These are phyloP conservation scores for Musa beccarii DNA, from an alignment of 176 grass and related monocot genomes.

Conservation along the genomic window DNA sequence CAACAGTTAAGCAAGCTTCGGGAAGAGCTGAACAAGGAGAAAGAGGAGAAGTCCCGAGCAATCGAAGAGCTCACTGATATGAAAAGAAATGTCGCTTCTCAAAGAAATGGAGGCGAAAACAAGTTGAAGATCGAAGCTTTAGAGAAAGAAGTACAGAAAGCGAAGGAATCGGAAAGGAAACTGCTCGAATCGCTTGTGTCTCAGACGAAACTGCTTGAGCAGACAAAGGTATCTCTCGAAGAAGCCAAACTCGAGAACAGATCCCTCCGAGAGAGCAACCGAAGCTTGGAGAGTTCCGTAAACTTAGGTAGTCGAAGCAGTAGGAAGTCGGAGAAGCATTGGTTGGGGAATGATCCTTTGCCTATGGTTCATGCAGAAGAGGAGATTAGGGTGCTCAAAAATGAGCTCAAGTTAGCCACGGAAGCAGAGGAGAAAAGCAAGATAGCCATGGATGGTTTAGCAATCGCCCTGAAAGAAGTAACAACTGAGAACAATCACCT, in stretches of 20 bases:
- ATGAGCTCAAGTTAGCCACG: constrained; percentile 29
- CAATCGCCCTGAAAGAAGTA: constrained; percentile 66
- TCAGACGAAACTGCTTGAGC: constrained; percentile 82
- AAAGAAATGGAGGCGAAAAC: background rate
- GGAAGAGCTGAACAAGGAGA: constrained; percentile 58
- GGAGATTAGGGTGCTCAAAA: constrained; percentile 40
- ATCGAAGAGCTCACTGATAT: constrained; percentile 37
- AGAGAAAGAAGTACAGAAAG: constrained; percentile 50
- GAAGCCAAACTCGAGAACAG: constrained; percentile 82
- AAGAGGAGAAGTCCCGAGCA: constrained; percentile 41
- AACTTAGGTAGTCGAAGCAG: background rate
- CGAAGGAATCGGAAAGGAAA: constrained; percentile 86
- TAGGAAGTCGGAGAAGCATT: constrained; percentile 27
- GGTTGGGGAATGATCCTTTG: constrained; percentile 4
- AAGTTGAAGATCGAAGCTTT: constrained; percentile 26
- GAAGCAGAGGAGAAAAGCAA: constrained; percentile 70
- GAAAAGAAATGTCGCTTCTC: constrained; percentile 8
- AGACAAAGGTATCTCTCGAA: constrained; percentile 81
- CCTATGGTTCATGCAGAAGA: constrained; percentile 28
- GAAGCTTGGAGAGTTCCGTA: constrained; percentile 18
- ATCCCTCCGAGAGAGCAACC: constrained; percentile 29
- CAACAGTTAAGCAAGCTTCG: constrained; percentile 43
- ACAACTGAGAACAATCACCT: constrained; percentile 59
- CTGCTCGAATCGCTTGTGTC: constrained; percentile 80
- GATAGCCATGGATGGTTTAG: constrained; percentile 68